Evolutionary conservation across 139 green algal species (phyloP).

Genomic region (Picochlorum sp.): DNA sequence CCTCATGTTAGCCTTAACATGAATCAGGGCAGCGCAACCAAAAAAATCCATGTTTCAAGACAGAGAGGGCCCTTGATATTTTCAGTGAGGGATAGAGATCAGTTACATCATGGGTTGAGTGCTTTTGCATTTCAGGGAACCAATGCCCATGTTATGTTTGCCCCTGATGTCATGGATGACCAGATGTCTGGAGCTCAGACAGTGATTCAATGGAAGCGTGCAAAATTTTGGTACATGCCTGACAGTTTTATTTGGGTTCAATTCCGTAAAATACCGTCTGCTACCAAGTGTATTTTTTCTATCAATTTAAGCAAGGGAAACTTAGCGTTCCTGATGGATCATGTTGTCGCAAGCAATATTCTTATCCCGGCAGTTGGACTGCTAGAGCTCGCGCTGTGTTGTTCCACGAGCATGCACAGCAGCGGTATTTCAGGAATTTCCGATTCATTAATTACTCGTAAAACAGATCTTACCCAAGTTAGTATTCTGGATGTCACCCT

Average conservation of each 20-base stretch:
- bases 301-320: slow-evolving; percentile 1
- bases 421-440: too few species aligned
- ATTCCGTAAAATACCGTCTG: neutral
- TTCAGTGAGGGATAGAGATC: neutral
- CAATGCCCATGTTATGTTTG: slow-evolving; percentile 50
- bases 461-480: too few species aligned
- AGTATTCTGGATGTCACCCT: too few species aligned
- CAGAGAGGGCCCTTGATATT: neutral
- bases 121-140: slow-evolving; percentile 78
- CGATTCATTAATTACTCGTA: too few species aligned
- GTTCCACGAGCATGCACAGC: too few species aligned
- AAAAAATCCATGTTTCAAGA: too few species aligned
- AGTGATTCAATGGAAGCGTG: slow-evolving; percentile 8
- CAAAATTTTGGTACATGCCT: neutral
- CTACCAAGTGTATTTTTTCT: neutral
- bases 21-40: too few species aligned
- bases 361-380: slow-evolving; percentile 20
- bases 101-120: slow-evolving; percentile 36
- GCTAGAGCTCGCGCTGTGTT: neutral
- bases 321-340: slow-evolving; percentile 17
- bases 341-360: slow-evolving; percentile 10
- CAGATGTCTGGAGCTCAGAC: neutral
- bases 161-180: neutral
- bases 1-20: too few species aligned
- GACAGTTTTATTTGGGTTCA: neutral